Conservation (phyloP, 352 stramenopile species). For the Elongisporangium anandrum region DNA sequence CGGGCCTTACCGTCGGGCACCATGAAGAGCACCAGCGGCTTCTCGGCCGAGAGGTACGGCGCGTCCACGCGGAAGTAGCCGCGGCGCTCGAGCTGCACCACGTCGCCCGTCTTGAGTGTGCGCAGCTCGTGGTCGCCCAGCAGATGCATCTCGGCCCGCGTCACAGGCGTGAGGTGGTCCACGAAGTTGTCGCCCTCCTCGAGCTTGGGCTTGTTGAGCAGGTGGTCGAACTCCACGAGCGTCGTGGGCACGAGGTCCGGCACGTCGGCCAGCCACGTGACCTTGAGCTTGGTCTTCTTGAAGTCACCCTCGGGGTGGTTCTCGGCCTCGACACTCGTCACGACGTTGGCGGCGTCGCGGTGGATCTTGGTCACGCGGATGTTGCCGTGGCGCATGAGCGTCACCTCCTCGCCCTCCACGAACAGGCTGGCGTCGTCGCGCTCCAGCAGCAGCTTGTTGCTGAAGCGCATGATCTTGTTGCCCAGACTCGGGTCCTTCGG, state of each 20-base stretch:
- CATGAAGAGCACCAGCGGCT: slow-evolving; percentile 97
- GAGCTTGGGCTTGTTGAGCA: slow-evolving; percentile 98
- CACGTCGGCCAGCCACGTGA: slow-evolving; percentile 94
- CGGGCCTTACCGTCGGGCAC: slow-evolving; percentile 97
- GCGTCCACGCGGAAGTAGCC: slow-evolving; percentile 96
- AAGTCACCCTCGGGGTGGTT: slow-evolving; percentile 87
- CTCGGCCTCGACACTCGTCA: slow-evolving; percentile 65
- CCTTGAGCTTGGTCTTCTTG: slow-evolving; percentile 95
- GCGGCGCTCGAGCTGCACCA: slow-evolving; percentile 98
- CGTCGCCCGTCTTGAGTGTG: slow-evolving; percentile 91
- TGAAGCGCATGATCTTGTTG: slow-evolving; percentile 88
- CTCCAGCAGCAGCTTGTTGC: slow-evolving; percentile 92
- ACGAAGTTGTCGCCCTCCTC: slow-evolving; percentile 98
- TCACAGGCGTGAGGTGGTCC: slow-evolving; percentile 95
- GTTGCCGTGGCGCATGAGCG: slow-evolving; percentile 97
- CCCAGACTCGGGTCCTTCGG: slow-evolving; percentile 77
- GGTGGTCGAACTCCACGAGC: slow-evolving; percentile 98
- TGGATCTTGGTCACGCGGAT: slow-evolving; percentile 76
- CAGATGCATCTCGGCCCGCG: slow-evolving; percentile 90
- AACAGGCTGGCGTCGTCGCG: slow-evolving; percentile 93
- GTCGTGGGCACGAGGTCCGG: slow-evolving; percentile 85
- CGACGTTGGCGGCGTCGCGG: slow-evolving; percentile 42
- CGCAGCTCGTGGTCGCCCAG: slow-evolving; percentile 95
- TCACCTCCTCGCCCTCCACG: slow-evolving; percentile 95
- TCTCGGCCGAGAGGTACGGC: slow-evolving; percentile 74